Base-by-base conservation (phyloP, 768 basidiomycete species). In the Hygrophoropsis aurantiaca region DNA sequence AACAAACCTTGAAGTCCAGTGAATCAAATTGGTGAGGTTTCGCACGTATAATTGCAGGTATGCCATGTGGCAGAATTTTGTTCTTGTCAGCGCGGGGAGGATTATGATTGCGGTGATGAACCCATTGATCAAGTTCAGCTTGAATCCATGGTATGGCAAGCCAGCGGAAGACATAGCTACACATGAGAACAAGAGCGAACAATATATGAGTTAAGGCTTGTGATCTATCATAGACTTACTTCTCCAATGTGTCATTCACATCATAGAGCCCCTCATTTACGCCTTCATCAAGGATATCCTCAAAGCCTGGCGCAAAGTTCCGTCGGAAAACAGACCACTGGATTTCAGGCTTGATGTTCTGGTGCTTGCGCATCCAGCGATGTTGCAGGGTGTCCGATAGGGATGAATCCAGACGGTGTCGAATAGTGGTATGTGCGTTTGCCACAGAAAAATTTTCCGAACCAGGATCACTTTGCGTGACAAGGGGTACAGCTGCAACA, bases 391-490 rank as follows among this genome's bases (percentile, higher is more conserved):
- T 71, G 0, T 60, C 70, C 0, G 8, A 5, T 0, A 80, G 60
- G 0, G 46, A 26, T 0, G 74, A 70, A 47, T 81, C 76, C 7
- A 70, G 64, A 0, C 30, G 34, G 5, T 78, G 77, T 0, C 70
- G 65, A 0, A 74, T 52, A 0, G 54, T 25, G 0, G 77, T 75
- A 0, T 78, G 74, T 0, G 56, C 58, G 55, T 79, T 79, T 1
- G 76, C 78, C 21, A 77, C 60, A 0, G 69, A 63, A 49, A 66
- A 65, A 45, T 79, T 79, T 44, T 77, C 73, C 0, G 57, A 40
- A 0, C 75, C 75, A 1, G 58, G 67, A 52, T 78, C 74, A 44
- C 72, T 75, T 47, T 74, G 74, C 0, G 74, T 74, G 0, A 72
- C 44, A 0, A 76, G 46, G 4, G 74, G 70, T 6, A 77, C 57